Conservation (phyloP, 768 basidiomycete genomes). For the Leccinellum luteum region DNA sequence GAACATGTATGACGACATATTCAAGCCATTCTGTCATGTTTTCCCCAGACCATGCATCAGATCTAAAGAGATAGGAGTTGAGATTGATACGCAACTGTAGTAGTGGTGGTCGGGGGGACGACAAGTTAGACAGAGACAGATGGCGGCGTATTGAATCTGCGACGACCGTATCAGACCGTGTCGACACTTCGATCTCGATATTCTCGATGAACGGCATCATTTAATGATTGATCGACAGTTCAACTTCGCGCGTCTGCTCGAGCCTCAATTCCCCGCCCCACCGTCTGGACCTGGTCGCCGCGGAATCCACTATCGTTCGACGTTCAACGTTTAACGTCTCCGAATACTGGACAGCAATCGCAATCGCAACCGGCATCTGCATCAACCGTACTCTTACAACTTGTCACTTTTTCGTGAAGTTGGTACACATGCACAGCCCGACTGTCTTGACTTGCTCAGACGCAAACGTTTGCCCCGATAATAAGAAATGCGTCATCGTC, state of each 20-base stretch:
- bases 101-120: not conserved
- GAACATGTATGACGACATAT: not conserved
- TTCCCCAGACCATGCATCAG: not conserved
- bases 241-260: not conserved
- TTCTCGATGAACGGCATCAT: constrained; percentile 1
- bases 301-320: not conserved
- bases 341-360: not conserved
- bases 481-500: not conserved
- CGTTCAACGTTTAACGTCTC: not conserved
- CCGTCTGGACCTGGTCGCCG: not conserved
- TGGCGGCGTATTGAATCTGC: not conserved
- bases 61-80: not conserved
- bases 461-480: not conserved
- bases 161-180: constrained; percentile 1
- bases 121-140: not conserved
- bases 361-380: not conserved
- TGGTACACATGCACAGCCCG: not conserved
- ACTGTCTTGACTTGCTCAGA: not conserved
- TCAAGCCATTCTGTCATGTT: not conserved
- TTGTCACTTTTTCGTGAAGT: not conserved
- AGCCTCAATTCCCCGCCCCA: not conserved
- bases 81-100: not conserved
- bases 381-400: not conserved
- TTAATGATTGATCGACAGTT: constrained; percentile 1
- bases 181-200: constrained; percentile 1